These are phyloP conservation scores for Gossypium ekmanianum DNA, from an alignment of 345 rosid species.

Conservation along the genomic window DNA sequence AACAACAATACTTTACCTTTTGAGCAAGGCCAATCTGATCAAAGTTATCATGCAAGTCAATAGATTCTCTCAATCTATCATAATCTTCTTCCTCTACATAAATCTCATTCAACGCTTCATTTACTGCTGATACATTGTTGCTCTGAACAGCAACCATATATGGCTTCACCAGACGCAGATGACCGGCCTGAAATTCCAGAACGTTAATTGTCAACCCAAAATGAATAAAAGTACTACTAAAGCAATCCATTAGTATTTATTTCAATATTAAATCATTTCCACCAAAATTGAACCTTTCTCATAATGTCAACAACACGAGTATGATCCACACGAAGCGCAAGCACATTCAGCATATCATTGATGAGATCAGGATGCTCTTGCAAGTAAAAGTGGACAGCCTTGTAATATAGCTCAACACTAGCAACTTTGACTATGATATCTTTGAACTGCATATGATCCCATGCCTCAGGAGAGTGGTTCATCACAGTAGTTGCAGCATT, in stretches of 20 bases:
- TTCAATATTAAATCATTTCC: background rate
- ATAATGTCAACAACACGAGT: slow-evolving; percentile 95
- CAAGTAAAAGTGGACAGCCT: slow-evolving; percentile 97
- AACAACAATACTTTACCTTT: slow-evolving; percentile 43
- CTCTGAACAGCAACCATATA: slow-evolving; percentile 98
- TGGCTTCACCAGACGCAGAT: slow-evolving; percentile 86
- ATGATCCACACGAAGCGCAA: slow-evolving; percentile 90
- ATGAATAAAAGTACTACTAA: background rate
- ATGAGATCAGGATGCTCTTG: slow-evolving; percentile 96
- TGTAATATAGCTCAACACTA: slow-evolving; percentile 88
- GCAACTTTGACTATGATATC: slow-evolving; percentile 93
- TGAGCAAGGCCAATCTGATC: slow-evolving; percentile 94
- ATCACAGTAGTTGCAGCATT: slow-evolving; percentile 98
- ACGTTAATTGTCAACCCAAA: background rate
- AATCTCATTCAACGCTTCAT: slow-evolving; percentile 89
- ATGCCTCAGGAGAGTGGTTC: slow-evolving; percentile 99
- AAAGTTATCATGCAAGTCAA: slow-evolving; percentile 85
- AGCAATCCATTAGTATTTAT: background rate
- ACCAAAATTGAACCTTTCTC: slow-evolving; percentile 64
- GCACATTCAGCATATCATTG: slow-evolving; percentile 89
- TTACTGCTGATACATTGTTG: slow-evolving; percentile 87
- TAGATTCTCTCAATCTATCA: slow-evolving; percentile 88
- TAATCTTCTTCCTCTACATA: slow-evolving; percentile 96
- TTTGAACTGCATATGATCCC: slow-evolving; percentile 99
- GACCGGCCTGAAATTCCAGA: slow-evolving; percentile 72